phyloP scores from a whole-genome alignment of 2,329 filamentous ascomycete genomes.

The Phaeosphaeria sp. region DNA sequence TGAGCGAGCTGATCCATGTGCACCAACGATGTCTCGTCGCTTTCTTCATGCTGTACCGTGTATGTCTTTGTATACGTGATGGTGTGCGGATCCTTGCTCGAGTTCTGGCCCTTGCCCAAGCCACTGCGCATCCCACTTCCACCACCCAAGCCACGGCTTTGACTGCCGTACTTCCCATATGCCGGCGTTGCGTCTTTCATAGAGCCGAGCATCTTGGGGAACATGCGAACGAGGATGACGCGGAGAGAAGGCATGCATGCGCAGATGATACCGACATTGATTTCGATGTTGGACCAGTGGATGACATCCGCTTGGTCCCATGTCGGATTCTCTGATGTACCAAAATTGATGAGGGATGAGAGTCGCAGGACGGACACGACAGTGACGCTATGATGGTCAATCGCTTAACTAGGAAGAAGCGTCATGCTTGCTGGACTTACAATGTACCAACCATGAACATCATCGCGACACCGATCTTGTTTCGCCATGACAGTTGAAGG shows the following conservation, averaged over 20 bases:
- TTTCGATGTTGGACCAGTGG: conserved; percentile 24
- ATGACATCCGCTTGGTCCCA: conserved; percentile 35
- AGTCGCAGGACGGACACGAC: conserved; percentile 52
- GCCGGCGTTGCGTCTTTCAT: conserved; percentile 13
- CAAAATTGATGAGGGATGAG: conserved; percentile 50
- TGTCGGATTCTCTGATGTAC: conserved; percentile 45
- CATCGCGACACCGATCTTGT: conserved; percentile 41
- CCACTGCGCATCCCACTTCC: conserved; percentile 14
- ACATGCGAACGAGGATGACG: conserved; percentile 40
- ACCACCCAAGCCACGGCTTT: conserved; percentile 30
- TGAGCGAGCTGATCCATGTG: conserved; percentile 14
- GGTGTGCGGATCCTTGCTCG: conserved; percentile 3
- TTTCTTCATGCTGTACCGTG: conserved; percentile 17
- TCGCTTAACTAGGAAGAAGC: conserved; percentile 9
- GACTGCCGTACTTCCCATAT: conserved; percentile 13
- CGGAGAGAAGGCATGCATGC: conserved; percentile 51
- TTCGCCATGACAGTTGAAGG: conserved; percentile 36
- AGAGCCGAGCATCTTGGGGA: conserved; percentile 41
- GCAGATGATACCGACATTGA: conserved; percentile 44
- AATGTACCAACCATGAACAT: conserved; percentile 44
- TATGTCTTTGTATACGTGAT: conserved; percentile 26
- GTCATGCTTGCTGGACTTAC: conserved; percentile 15
- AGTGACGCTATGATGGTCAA: conserved; percentile 18
- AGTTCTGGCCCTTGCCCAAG: conserved; percentile 4
- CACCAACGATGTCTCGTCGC: conserved; percentile 16